Conservation (phyloP, 2,329 filamentous ascomycete species). For the Penicillium paneum region DNA sequence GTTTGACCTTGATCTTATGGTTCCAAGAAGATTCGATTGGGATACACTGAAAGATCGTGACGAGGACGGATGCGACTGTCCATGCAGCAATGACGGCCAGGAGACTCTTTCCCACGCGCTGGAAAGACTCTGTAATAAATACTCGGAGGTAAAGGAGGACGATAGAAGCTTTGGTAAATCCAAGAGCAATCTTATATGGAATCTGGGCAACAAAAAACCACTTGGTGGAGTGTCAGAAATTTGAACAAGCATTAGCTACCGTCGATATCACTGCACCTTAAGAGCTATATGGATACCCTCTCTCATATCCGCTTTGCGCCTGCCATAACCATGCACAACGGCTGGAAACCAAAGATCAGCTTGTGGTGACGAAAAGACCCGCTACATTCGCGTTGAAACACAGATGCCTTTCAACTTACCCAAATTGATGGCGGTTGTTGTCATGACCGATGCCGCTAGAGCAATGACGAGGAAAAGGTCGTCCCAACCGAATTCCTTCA, state of each 20-base stretch:
- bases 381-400: too few relatives aligned
- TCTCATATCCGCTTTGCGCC: slow-evolving; percentile 21
- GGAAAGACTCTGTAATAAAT: slow-evolving; percentile 47
- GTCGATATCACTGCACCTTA: background rate
- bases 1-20: slow-evolving; percentile 18
- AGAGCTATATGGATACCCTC: slow-evolving; percentile 13
- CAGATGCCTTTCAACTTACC: background rate
- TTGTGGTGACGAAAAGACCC: too few relatives aligned
- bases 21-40: slow-evolving; percentile 25
- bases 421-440: background rate
- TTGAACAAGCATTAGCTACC: background rate
- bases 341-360: slow-evolving; percentile 9
- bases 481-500: slow-evolving; percentile 15
- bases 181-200: slow-evolving; percentile 55
- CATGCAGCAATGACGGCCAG: slow-evolving; percentile 15
- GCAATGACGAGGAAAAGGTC: background rate
- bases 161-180: slow-evolving; percentile 54
- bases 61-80: slow-evolving; percentile 18
- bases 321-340: slow-evolving; percentile 33
- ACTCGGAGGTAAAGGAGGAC: slow-evolving; percentile 55
- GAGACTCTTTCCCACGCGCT: slow-evolving; percentile 40
- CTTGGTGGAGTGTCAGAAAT: slow-evolving; percentile 7
- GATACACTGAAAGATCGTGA: slow-evolving; percentile 24
- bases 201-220: slow-evolving; percentile 53
- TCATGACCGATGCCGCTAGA: background rate